phyloP scores from a whole-genome alignment of 768 basidiomycete genomes.

The Boletus subcaerulescens region DNA sequence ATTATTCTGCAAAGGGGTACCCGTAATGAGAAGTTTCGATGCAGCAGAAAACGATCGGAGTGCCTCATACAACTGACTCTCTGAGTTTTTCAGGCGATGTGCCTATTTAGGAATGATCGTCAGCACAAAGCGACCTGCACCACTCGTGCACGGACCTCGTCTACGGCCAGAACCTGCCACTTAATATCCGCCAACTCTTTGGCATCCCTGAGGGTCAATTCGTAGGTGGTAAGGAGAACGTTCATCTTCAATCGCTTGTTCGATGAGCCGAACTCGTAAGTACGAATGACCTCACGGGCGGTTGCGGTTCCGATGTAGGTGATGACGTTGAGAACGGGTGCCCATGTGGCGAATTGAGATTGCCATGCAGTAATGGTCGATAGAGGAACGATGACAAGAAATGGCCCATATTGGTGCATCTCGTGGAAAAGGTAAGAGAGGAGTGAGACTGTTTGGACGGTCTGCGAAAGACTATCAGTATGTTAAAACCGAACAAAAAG shows the following conservation, averaged over 20 bases:
- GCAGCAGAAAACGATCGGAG: slow-evolving; percentile 84
- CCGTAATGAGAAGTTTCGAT: slow-evolving; percentile 94
- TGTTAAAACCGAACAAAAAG: background rate
- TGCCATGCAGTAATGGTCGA: slow-evolving; percentile 99
- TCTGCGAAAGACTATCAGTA: slow-evolving; percentile 42
- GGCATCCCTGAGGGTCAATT: slow-evolving; percentile 86
- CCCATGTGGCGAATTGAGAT: slow-evolving; percentile 90
- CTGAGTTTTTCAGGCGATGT: slow-evolving; percentile 96
- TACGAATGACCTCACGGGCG: slow-evolving; percentile 88
- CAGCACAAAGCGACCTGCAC: slow-evolving; percentile 5
- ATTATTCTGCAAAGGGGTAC: slow-evolving; percentile 97
- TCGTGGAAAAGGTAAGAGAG: slow-evolving; percentile 94
- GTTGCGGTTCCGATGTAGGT: slow-evolving; percentile 90
- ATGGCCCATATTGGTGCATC: slow-evolving; percentile 91
- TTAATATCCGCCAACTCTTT: slow-evolving; percentile 90
- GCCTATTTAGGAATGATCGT: slow-evolving; percentile 49
- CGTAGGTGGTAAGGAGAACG: slow-evolving; percentile 95
- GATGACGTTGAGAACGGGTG: slow-evolving; percentile 94
- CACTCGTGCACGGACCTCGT: slow-evolving; percentile 61
- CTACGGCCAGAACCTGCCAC: slow-evolving; percentile 96
- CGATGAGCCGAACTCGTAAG: slow-evolving; percentile 87
- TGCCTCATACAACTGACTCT: slow-evolving; percentile 95
- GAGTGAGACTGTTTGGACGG: slow-evolving; percentile 94
- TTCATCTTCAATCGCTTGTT: slow-evolving; percentile 94
- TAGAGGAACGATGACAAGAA: slow-evolving; percentile 95